A percentile compares a stretch with the other conserved stretches of the same genome.
Conservation (phyloP, 2,329 filamentous ascomycete genomes). For the Sclerotinia nivalis region DNA sequence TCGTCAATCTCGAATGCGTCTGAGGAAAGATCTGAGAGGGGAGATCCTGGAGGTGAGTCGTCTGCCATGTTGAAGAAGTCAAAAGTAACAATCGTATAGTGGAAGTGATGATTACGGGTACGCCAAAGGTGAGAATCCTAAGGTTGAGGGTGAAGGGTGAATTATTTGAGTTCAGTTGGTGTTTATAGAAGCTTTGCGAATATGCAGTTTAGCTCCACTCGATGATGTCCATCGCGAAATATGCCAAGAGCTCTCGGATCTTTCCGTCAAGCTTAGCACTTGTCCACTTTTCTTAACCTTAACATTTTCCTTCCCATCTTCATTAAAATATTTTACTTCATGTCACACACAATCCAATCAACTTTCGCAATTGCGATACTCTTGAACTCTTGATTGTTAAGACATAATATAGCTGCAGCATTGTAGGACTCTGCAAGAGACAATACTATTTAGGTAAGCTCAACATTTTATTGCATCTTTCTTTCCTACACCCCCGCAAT, state of each 20-base stretch:
- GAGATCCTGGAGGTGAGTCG: conserved; percentile 58
- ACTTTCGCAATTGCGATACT: neutral
- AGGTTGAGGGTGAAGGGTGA: neutral
- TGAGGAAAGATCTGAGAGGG: conserved; percentile 64
- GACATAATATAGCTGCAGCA: neutral
- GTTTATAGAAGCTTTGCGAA: neutral
- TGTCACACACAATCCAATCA: neutral
- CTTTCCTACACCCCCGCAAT: conserved; percentile 20
- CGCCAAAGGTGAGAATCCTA: neutral
- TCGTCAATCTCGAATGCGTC: conserved; percentile 59
- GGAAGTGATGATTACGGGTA: neutral
- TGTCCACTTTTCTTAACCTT: neutral
- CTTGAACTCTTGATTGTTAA: neutral
- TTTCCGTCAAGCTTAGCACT: neutral
- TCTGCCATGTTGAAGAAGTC: conserved; percentile 43
- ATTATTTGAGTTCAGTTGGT: conserved; percentile 5
- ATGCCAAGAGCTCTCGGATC: conserved; percentile 7
- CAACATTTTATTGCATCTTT: neutral
- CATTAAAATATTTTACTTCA: neutral
- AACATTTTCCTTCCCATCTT: neutral
- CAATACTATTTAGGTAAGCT: conserved; percentile 11
- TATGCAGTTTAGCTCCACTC: neutral
- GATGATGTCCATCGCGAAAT: neutral
- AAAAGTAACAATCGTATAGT: neutral
- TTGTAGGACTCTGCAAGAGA: neutral